Evolutionary conservation across 2,329 filamentous ascomycete genomes (phyloP), one percentile per base, ranked within the genome.

Genomic region (Conoideocrella luteorostrata): DNA sequence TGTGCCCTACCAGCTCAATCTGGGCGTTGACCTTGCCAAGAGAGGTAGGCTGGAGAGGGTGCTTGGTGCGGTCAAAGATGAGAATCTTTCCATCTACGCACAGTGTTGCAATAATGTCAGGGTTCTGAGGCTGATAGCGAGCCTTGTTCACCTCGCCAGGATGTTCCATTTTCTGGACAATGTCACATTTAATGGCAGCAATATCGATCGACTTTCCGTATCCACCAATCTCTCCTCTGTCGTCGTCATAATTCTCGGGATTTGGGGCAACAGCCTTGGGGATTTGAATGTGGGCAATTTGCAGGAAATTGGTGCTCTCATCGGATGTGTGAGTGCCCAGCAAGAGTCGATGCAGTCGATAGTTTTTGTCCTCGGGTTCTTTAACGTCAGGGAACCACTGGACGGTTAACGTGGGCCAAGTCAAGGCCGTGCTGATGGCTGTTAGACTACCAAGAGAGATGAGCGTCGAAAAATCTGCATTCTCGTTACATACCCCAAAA

Each of bases 311-410:
- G 54, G 83, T 78, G 51, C 86, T 82, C 53, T 82, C 82, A 52
- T 86, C 84, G 2, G 90, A 89, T 3, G 93, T 98, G 66, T 98
- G 91, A 12, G 94, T 98, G 56, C 93, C 93, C 51, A 97, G 82
- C 22, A 98, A 76, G 32, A 97, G 74, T 53, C 94, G 86, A 67
- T 98, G 93, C 55, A 85, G 83, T 43, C 82, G 86, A 64, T 88
- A 88, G 57, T 88, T 86, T 67, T 93, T 94, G 62, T 86, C 90
- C 41, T 88, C 84, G 21, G 87, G 78, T 71, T 86, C 82, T 73
- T 91, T 88, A 55, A 91, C 86, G 64, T 98, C 93, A 18, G 94
- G 93, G 55, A 98, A 86, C 94, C 94, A 98, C 71, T 98, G 93
- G 2, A 90, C 90, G 21, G 93, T 97, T 50, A 98, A 78, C 4